Percentiles rank a stretch among this genome's conserved stretches.
Evolutionary conservation across 2,329 filamentous ascomycete species (phyloP).

Genomic region (Scorias spongiosa): DNA sequence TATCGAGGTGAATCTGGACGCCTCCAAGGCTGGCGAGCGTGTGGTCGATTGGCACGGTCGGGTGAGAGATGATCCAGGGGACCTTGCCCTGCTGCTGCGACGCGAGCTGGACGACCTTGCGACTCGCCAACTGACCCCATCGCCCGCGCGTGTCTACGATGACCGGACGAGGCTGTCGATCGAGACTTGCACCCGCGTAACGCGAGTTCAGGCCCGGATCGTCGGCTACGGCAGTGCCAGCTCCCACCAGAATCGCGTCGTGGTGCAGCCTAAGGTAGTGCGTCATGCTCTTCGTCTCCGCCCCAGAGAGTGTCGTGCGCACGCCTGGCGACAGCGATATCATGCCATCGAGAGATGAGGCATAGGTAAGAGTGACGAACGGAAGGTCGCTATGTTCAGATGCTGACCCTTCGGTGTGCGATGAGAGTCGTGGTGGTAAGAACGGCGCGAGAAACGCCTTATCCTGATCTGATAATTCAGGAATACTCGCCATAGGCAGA

Average conservation of each 20-base stretch:
- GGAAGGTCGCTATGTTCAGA: slow-evolving; percentile 18
- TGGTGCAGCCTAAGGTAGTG: slow-evolving; percentile 75
- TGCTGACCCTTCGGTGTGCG: not conserved
- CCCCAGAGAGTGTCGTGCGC: slow-evolving; percentile 72
- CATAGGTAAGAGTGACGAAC: slow-evolving; percentile 72
- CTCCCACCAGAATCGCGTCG: slow-evolving; percentile 72
- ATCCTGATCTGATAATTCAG: not conserved
- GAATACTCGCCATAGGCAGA: not conserved
- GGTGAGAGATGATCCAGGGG: slow-evolving; percentile 48
- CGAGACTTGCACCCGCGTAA: slow-evolving; percentile 36
- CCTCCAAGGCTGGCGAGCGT: not conserved
- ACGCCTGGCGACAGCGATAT: slow-evolving; percentile 61
- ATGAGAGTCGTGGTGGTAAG: not conserved
- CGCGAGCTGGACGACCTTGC: slow-evolving; percentile 7
- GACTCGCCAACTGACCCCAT: slow-evolving; percentile 56
- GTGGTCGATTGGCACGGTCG: not conserved
- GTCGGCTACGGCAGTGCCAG: slow-evolving; percentile 70
- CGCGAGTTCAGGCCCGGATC: slow-evolving; percentile 77
- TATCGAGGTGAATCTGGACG: not conserved
- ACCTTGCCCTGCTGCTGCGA: slow-evolving; percentile 39
- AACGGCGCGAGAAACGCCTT: not conserved
- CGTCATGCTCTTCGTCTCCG: slow-evolving; percentile 78
- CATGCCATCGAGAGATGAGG: slow-evolving; percentile 72
- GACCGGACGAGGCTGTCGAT: slow-evolving; percentile 61
- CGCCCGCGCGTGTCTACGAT: slow-evolving; percentile 66